phyloP scores from a whole-genome alignment of 495 filamentous ascomycete genomes.

The Talaromyces thailandensis region DNA sequence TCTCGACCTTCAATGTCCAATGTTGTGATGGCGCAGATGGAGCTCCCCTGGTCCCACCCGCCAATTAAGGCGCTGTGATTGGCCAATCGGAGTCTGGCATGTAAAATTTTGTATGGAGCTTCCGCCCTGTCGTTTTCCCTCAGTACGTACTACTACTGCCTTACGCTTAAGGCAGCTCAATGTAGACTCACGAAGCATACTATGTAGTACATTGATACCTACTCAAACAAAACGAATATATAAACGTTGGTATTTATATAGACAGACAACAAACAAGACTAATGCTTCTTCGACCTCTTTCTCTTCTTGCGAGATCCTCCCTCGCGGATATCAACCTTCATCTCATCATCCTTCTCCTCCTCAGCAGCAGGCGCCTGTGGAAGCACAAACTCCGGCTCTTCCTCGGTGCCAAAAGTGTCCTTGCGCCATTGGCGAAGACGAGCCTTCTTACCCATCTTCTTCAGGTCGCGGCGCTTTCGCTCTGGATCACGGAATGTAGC shows the following conservation, averaged over 20 bases:
- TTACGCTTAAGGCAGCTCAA: neutral
- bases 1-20: neutral
- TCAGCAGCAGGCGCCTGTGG: constrained; percentile 2
- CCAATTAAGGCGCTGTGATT: neutral
- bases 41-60: neutral
- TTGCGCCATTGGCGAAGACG: constrained; percentile 82
- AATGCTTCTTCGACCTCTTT: constrained; percentile 41
- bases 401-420: constrained; percentile 77
- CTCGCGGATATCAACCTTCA: constrained; percentile 38
- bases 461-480: constrained; percentile 82
- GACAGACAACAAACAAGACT: neutral
- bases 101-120: neutral
- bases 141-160: neutral
- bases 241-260: neutral
- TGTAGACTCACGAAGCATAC: neutral
- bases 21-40: neutral
- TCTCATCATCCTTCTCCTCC: constrained; percentile 16
- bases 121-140: neutral
- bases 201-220: too few species aligned
- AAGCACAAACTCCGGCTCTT: constrained; percentile 43
- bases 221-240: neutral
- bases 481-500: constrained; percentile 79
- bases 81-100: neutral
- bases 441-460: constrained; percentile 83
- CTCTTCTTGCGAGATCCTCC: constrained; percentile 34